These are phyloP conservation scores for Funneliformis geosporum DNA, from an alignment of 192 early-diverging fungal genomes.

Conservation along the genomic window DNA sequence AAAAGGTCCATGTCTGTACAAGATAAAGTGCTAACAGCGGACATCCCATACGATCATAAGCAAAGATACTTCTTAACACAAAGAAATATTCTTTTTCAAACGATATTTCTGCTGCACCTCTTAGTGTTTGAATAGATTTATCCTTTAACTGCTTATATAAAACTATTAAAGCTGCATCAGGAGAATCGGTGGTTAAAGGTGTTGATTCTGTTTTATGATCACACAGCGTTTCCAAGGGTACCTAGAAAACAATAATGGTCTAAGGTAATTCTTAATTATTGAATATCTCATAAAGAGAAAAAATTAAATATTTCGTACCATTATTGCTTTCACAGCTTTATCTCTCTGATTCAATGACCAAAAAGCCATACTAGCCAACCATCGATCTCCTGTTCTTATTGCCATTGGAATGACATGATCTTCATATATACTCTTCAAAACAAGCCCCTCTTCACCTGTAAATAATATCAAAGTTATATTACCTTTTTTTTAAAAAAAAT, in stretches of 20 bases:
- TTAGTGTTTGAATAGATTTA: constrained; percentile 49
- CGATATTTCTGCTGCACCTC: constrained; percentile 50
- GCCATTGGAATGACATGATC: constrained; percentile 59
- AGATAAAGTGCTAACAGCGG: constrained; percentile 77
- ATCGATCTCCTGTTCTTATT: constrained; percentile 62
- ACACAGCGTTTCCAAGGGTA: constrained; percentile 18
- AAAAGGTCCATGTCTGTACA: constrained; percentile 50
- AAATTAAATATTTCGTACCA: constrained; percentile 12
- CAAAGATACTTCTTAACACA: constrained; percentile 57
- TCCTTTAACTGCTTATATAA: constrained; percentile 68
- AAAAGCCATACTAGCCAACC: constrained; percentile 57
- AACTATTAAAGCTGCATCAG: constrained; percentile 72
- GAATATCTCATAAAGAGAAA: background rate
- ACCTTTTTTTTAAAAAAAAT: too few relatives aligned
- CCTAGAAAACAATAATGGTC: background rate
- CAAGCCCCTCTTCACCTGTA: constrained; percentile 59
- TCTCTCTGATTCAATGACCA: constrained; percentile 41
- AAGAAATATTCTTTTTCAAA: constrained; percentile 60
- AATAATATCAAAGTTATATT: background rate
- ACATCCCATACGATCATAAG: constrained; percentile 80
- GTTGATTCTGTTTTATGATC: background rate
- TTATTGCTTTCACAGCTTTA: constrained; percentile 29
- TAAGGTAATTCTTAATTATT: background rate
- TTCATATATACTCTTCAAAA: constrained; percentile 53
- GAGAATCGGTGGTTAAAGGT: constrained; percentile 14